Conservation (phyloP, 176 grass and related monocot genomes). For the Areca catechu region DNA sequence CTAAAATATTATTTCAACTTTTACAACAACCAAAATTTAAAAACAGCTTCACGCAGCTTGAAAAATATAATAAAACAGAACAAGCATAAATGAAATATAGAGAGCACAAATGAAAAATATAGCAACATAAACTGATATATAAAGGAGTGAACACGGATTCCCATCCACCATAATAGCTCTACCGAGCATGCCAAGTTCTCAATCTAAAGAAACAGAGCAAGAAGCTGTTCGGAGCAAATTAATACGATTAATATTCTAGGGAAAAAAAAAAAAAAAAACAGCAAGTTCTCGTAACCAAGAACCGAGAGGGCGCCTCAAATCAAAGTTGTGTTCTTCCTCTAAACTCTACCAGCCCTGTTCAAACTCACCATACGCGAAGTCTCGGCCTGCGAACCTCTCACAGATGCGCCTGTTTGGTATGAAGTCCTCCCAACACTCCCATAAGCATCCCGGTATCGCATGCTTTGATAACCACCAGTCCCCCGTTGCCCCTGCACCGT, state of each 20-base stretch:
- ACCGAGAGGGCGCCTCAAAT: too few species aligned
- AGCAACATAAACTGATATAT: not conserved
- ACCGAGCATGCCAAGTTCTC: too few species aligned
- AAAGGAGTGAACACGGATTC: not conserved
- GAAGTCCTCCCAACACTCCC: constrained; percentile 12
- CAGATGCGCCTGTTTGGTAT: not conserved
- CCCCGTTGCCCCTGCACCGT: not conserved
- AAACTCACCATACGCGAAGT: constrained; percentile 67
- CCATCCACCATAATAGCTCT: not conserved
- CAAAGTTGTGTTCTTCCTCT: constrained; percentile 7
- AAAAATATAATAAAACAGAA: too few species aligned
- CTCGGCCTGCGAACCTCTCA: constrained; percentile 5
- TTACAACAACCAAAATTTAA: too few species aligned
- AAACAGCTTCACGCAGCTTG: too few species aligned
- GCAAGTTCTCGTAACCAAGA: too few species aligned
- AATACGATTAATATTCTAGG: too few species aligned
- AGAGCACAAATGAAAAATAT: not conserved
- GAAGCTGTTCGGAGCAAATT: too few species aligned
- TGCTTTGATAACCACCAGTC: constrained; percentile 2
- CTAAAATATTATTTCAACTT: too few species aligned
- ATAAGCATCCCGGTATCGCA: constrained; percentile 27
- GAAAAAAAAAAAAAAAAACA: too few species aligned
- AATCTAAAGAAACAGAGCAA: too few species aligned
- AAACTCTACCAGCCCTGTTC: constrained; percentile 56
- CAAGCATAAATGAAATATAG: too few species aligned